phyloP scores from a whole-genome alignment of 345 rosid genomes.

The Brassica carinata region DNA sequence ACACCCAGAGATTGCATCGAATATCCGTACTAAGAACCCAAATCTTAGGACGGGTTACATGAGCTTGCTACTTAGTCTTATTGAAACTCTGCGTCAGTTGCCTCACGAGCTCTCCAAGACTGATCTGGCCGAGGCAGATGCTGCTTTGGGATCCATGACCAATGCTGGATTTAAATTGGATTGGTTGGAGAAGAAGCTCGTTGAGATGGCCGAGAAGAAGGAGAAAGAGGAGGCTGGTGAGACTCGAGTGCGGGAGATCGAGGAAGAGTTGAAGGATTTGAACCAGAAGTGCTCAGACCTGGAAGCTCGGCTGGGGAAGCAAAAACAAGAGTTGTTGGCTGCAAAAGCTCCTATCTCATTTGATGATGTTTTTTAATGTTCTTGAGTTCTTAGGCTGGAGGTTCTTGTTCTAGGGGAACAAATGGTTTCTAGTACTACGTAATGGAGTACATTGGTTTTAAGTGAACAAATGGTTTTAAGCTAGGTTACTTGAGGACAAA shows the following conservation, averaged over 20 bases:
- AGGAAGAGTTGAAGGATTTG: slow-evolving; percentile 7
- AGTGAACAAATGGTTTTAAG: too few species aligned
- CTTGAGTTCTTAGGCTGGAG: background rate
- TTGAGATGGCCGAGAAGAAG: background rate
- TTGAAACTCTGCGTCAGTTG: background rate
- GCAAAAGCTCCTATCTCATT: slow-evolving; percentile 27
- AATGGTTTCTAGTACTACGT: too few species aligned
- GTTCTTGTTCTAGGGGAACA: background rate
- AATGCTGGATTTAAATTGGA: slow-evolving; percentile 27
- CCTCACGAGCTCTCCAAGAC: background rate
- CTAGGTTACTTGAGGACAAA: too few species aligned
- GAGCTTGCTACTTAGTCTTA: background rate
- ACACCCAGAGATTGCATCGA: background rate
- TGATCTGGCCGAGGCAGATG: slow-evolving; percentile 14
- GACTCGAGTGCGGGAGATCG: background rate
- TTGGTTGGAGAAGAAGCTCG: slow-evolving; percentile 33
- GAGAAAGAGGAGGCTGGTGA: slow-evolving; percentile 1
- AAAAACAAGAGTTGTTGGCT: background rate
- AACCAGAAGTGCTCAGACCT: slow-evolving; percentile 12
- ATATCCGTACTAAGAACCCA: background rate
- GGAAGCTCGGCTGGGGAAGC: slow-evolving; percentile 27
- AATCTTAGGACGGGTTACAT: background rate
- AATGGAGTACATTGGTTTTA: too few species aligned
- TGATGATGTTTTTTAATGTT: background rate
- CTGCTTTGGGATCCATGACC: background rate